These are phyloP conservation scores for Daldinia concentrica DNA, from an alignment of 495 filamentous ascomycete genomes.

Conservation along the genomic window DNA sequence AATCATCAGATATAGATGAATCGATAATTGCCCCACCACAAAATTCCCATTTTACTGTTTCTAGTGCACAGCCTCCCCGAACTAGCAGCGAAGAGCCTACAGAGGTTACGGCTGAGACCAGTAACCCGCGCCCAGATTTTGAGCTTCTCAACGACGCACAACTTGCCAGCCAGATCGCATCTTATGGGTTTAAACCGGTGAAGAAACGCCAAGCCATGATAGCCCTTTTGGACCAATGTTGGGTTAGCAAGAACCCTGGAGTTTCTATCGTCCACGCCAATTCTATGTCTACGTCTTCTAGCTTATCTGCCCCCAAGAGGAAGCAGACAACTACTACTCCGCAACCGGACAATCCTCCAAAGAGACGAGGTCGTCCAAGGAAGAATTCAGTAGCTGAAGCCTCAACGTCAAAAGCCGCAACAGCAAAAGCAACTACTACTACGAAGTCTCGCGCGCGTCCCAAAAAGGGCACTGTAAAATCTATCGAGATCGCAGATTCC, in stretches of 20 bases:
- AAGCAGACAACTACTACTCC: slow-evolving; percentile 11
- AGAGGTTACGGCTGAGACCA: slow-evolving; percentile 19
- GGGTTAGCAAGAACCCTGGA: slow-evolving; percentile 60
- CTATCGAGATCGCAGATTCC: slow-evolving; percentile 74
- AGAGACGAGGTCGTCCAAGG: slow-evolving; percentile 56
- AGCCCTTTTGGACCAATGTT: slow-evolving; percentile 74
- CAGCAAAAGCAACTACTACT: slow-evolving; percentile 34
- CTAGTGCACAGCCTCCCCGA: slow-evolving; percentile 36
- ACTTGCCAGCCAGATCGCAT: slow-evolving; percentile 67
- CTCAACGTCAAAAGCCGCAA: slow-evolving; percentile 15
- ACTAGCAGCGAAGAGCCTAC: background rate
- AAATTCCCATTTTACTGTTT: slow-evolving; percentile 11
- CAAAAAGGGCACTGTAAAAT: slow-evolving; percentile 31
- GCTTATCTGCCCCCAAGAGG: slow-evolving; percentile 10
- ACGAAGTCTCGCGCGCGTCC: slow-evolving; percentile 30
- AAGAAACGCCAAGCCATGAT: slow-evolving; percentile 78
- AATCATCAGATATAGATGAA: slow-evolving; percentile 25
- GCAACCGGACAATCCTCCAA: slow-evolving; percentile 37
- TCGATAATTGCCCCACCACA: slow-evolving; percentile 3
- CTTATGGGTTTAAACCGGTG: slow-evolving; percentile 79
- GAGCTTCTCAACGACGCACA: slow-evolving; percentile 69
- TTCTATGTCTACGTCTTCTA: slow-evolving; percentile 40
- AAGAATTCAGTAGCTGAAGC: slow-evolving; percentile 44
- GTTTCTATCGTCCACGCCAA: slow-evolving; percentile 13
- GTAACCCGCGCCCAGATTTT: slow-evolving; percentile 66